Conservation (phyloP, 306 rosid species). For the Quercus wislizeni region DNA sequence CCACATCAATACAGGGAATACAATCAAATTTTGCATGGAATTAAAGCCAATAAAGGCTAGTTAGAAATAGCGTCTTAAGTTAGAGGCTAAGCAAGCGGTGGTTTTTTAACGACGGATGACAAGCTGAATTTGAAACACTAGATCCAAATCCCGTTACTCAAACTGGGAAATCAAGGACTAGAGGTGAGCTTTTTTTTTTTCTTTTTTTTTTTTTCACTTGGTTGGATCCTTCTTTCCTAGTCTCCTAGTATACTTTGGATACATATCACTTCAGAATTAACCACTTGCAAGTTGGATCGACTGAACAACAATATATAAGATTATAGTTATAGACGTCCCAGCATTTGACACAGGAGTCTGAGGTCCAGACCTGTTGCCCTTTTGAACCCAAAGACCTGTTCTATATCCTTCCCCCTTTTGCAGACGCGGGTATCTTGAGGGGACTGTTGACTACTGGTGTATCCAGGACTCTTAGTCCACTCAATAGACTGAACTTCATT, state of each 20-base stretch:
- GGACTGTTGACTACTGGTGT: conserved; percentile 42
- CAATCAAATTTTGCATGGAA: too few relatives aligned
- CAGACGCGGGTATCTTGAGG: conserved; percentile 71
- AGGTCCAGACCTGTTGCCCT: conserved; percentile 63
- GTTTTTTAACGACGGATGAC: conserved; percentile 40
- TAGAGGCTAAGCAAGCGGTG: too few relatives aligned
- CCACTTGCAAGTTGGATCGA: too few relatives aligned
- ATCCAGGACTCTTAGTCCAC: conserved; percentile 55
- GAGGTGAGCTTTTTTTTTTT: conserved; percentile 36
- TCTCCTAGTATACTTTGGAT: too few relatives aligned
- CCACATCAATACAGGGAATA: too few relatives aligned
- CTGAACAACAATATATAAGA: too few relatives aligned
- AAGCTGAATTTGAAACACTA: conserved; percentile 1
- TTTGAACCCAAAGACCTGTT: conserved; percentile 61
- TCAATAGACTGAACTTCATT: conserved; percentile 47
- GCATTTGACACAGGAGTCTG: conserved; percentile 75
- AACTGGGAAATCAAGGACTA: conserved; percentile 73
- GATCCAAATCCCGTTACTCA: conserved; percentile 52
- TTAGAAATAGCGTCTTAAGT: too few relatives aligned
- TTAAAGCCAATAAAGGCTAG: too few relatives aligned
- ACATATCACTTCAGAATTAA: too few relatives aligned
- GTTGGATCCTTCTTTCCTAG: too few relatives aligned
- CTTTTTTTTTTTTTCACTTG: too few relatives aligned
- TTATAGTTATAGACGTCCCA: conserved; percentile 17
- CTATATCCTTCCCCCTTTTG: conserved; percentile 71